A percentile compares a stretch with the other conserved stretches of the same genome.
Conservation (phyloP, 768 basidiomycete genomes). For the Pisolithus microcarpus region DNA sequence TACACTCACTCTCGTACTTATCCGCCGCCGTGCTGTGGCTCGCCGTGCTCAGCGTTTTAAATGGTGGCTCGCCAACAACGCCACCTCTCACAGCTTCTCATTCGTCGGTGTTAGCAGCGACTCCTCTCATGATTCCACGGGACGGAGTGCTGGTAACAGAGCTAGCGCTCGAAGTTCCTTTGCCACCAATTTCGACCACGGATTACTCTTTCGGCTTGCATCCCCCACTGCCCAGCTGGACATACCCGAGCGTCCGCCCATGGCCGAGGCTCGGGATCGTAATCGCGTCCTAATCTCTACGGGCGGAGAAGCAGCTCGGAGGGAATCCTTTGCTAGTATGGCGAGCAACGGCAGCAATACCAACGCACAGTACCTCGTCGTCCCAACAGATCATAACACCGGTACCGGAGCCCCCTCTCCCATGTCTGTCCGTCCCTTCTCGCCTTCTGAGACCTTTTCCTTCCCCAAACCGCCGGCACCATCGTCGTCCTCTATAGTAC, state of each 20-base stretch:
- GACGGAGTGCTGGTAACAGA: constrained; percentile 15
- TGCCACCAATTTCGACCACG: constrained; percentile 52
- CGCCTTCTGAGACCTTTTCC: constrained; percentile 58
- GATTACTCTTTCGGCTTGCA: constrained; percentile 20
- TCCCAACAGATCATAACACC: constrained; percentile 16
- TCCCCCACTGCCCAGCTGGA: constrained; percentile 9
- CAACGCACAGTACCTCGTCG: constrained; percentile 35
- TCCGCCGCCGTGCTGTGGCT: constrained; percentile 40
- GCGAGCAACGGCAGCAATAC: constrained; percentile 30
- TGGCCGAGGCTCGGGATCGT: constrained; percentile 46
- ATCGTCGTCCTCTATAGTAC: background rate
- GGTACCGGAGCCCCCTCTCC: constrained; percentile 35
- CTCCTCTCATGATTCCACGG: constrained; percentile 10
- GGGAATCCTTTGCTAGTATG: constrained; percentile 36
- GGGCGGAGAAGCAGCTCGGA: constrained; percentile 20
- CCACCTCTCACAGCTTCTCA: background rate
- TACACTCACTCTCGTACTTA: constrained; percentile 31
- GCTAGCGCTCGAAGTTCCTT: constrained; percentile 51
- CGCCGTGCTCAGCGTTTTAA: constrained; percentile 36
- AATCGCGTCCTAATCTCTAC: constrained; percentile 17
- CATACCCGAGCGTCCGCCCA: constrained; percentile 42
- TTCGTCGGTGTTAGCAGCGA: constrained; percentile 8
- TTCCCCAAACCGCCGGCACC: constrained; percentile 58
- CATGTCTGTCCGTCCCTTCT: constrained; percentile 61
- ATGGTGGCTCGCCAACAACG: constrained; percentile 39